These are phyloP conservation scores for Craterostigma plantagineum DNA, from an alignment of 257 asterid genomes.

Conservation along the genomic window DNA sequence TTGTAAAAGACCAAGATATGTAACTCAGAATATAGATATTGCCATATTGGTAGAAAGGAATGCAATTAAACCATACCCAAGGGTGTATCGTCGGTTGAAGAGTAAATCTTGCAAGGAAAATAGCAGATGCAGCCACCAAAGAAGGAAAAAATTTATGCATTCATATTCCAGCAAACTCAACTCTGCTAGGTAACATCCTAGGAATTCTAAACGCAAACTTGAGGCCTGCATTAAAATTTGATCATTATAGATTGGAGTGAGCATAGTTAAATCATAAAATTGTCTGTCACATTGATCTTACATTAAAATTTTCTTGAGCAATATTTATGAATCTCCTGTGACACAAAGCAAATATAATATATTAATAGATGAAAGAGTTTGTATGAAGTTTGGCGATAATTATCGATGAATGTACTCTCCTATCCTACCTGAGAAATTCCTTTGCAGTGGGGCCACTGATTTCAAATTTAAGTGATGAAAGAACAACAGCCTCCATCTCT, in stretches of 20 bases:
- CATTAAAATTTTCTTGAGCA: slow-evolving; percentile 43
- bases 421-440: slow-evolving; percentile 78
- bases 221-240: slow-evolving; percentile 18
- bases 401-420: neutral
- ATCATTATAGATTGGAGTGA: slow-evolving; percentile 10
- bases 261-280: neutral
- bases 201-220: slow-evolving; percentile 45
- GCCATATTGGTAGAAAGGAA: neutral
- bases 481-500: slow-evolving; percentile 77
- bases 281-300: slow-evolving; percentile 9
- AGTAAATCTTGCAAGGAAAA: slow-evolving; percentile 58
- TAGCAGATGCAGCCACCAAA: slow-evolving; percentile 58
- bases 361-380: slow-evolving; percentile 11
- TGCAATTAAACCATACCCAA: slow-evolving; percentile 33
- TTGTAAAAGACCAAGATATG: neutral
- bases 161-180: slow-evolving; percentile 56
- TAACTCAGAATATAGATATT: neutral
- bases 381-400: neutral
- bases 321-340: slow-evolving; percentile 37
- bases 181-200: slow-evolving; percentile 74
- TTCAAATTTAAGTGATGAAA: slow-evolving; percentile 55
- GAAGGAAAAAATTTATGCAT: slow-evolving; percentile 73
- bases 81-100: slow-evolving; percentile 43
- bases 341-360: neutral
- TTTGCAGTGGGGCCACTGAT: slow-evolving; percentile 71